Percentiles rank a stretch among this genome's conserved stretches.
Conservation (phyloP, 306 rosid genomes). For the Cicer arietinum region DNA sequence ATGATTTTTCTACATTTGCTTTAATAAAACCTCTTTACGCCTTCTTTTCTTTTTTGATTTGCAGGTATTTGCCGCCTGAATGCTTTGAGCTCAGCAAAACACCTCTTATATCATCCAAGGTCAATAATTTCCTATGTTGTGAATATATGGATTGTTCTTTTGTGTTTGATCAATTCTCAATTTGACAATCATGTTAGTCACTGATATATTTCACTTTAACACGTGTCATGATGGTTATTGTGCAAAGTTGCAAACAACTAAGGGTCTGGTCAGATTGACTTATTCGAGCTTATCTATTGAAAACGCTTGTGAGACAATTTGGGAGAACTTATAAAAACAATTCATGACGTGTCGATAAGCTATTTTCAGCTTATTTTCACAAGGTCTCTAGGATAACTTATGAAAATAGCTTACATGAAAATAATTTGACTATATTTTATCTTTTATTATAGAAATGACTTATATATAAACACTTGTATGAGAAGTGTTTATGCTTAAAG, state of each 20-base stretch:
- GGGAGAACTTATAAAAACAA: too few relatives aligned
- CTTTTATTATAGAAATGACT: too few relatives aligned
- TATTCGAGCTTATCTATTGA: too few relatives aligned
- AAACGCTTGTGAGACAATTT: too few relatives aligned
- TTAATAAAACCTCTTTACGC: slow-evolving; percentile 4
- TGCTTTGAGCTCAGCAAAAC: slow-evolving; percentile 93
- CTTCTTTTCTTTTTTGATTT: slow-evolving; percentile 37
- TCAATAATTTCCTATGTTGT: slow-evolving; percentile 33
- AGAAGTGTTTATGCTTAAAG: too few relatives aligned
- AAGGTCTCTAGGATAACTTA: too few relatives aligned
- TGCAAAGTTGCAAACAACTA: slow-evolving; percentile 29
- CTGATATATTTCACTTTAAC: slow-evolving; percentile 11
- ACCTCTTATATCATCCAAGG: slow-evolving; percentile 99
- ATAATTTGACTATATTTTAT: too few relatives aligned
- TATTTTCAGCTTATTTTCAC: too few relatives aligned
- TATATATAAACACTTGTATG: too few relatives aligned
- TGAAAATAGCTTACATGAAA: too few relatives aligned
- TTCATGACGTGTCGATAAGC: too few relatives aligned
- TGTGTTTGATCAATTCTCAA: not conserved
- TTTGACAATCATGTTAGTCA: slow-evolving; percentile 1
- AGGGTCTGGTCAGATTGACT: not conserved
- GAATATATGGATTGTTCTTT: slow-evolving; percentile 4
- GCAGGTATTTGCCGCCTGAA: slow-evolving; percentile 98
- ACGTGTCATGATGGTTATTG: slow-evolving; percentile 23
- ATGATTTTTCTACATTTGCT: slow-evolving; percentile 9